Conservation (phyloP, 192 early-diverging fungal species). For the Coemansia sp. region DNA sequence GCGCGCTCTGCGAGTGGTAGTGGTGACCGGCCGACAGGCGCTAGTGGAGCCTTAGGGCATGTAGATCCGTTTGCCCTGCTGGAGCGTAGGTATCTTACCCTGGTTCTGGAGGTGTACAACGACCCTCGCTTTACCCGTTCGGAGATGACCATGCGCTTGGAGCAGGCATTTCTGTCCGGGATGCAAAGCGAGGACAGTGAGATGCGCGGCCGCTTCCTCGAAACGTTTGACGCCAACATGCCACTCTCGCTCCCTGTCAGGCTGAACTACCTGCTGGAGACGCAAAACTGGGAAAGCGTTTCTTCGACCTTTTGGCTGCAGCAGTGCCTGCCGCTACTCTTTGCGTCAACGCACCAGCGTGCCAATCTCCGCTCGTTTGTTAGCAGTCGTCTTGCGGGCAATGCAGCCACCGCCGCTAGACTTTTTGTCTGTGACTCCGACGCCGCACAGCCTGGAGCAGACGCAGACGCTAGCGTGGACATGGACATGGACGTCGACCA, state of each 20-base stretch:
- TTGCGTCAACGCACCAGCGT: conserved; percentile 63
- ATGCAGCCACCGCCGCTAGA: conserved; percentile 5
- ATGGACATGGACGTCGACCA: conserved; percentile 30
- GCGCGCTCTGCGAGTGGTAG: neutral
- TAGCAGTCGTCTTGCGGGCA: conserved; percentile 10
- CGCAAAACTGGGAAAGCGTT: conserved; percentile 96
- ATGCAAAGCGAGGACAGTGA: conserved; percentile 77
- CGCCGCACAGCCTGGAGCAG: neutral
- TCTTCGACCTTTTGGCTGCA: conserved; percentile 86
- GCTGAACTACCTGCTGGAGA: conserved; percentile 84
- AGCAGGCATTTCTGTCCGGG: conserved; percentile 92
- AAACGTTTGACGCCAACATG: conserved; percentile 80
- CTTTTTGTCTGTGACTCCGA: neutral
- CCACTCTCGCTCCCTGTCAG: conserved; percentile 67
- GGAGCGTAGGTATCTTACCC: conserved; percentile 79
- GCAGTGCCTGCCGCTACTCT: conserved; percentile 84
- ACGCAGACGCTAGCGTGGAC: neutral
- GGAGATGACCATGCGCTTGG: conserved; percentile 90
- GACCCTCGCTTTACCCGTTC: conserved; percentile 78
- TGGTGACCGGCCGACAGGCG: neutral
- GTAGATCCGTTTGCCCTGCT: conserved; percentile 55
- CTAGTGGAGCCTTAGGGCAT: neutral
- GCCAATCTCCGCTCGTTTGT: conserved; percentile 27
- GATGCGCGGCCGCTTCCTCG: conserved; percentile 77
- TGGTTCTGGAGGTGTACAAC: conserved; percentile 91